A percentile compares a stretch with the other conserved stretches of the same genome.
Evolutionary conservation across 345 rosid genomes (phyloP).

Genomic region (Rhodomyrtus tomentosa): DNA sequence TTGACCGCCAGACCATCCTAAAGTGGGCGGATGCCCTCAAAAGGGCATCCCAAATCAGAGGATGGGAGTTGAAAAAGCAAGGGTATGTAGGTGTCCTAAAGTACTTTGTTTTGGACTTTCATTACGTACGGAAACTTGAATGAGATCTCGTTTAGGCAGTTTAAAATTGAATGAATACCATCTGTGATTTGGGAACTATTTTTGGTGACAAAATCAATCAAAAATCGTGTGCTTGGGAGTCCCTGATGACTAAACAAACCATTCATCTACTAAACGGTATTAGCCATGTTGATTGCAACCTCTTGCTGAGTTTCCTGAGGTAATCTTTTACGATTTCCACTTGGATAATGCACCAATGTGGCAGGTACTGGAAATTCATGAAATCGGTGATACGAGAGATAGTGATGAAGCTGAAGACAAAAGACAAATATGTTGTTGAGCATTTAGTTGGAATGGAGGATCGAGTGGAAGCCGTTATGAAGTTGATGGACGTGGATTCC

Average conservation of each 20-base stretch:
- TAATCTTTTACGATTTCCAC: background rate
- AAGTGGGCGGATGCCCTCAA: background rate
- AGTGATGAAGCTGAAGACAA: background rate
- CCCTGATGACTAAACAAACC: too few relatives aligned
- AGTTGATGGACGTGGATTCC: background rate
- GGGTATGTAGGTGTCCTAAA: background rate
- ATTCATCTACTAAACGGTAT: background rate
- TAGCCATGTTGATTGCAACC: background rate
- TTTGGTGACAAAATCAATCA: too few relatives aligned
- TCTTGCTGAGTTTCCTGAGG: background rate
- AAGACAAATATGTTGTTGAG: background rate
- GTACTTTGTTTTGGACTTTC: background rate
- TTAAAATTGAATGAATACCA: background rate
- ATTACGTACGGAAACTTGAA: background rate
- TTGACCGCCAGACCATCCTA: accelerated
- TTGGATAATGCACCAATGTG: background rate
- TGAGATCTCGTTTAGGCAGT: background rate
- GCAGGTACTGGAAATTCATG: background rate
- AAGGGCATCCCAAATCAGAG: background rate
- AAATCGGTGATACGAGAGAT: background rate
- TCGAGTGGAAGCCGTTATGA: background rate
- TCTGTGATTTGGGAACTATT: background rate
- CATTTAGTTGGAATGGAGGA: background rate
- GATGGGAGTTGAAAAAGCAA: background rate
- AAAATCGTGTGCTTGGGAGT: too few relatives aligned